Percentiles rank a stretch among this genome's conserved stretches.
Evolutionary conservation across 1,284 basidiomycete genomes (phyloP).

Genomic region (Cutaneotrichosporon curvatum): DNA sequence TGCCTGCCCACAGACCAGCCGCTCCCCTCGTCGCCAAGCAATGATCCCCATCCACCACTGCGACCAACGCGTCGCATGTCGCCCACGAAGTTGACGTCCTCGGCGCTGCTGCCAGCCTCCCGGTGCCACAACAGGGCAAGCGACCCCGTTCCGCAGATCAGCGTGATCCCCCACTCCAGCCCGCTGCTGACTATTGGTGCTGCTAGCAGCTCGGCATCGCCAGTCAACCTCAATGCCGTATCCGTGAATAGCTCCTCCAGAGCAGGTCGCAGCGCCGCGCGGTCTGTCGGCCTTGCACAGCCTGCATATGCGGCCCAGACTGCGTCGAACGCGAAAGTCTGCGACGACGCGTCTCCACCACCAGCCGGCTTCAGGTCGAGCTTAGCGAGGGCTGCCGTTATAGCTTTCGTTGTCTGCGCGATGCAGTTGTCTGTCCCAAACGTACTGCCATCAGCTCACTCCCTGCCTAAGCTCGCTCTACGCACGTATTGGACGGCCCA

Average conservation of each 20-base stretch:
- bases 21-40: slow-evolving; percentile 18
- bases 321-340: not conserved
- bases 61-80: not conserved
- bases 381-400: too few species aligned
- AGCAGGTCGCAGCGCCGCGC: slow-evolving; percentile 2
- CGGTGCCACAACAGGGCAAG: slow-evolving; percentile 10
- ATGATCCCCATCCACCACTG: slow-evolving; percentile 16
- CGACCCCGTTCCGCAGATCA: slow-evolving; percentile 17
- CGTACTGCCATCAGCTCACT: slow-evolving; percentile 5
- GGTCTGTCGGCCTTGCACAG: slow-evolving; percentile 13
- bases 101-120: not conserved
- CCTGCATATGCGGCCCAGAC: slow-evolving; percentile 17
- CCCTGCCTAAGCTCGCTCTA: too few species aligned
- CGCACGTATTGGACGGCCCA: slow-evolving; percentile 18
- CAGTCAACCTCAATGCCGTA: slow-evolving; percentile 6
- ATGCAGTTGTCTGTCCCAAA: too few species aligned
- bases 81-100: too few species aligned
- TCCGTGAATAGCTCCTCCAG: slow-evolving; percentile 1
- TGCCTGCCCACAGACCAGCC: slow-evolving; percentile 15
- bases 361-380: too few species aligned
- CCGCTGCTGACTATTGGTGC: slow-evolving; percentile 4
- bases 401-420: too few species aligned
- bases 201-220: slow-evolving; percentile 14
- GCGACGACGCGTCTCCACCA: too few species aligned
- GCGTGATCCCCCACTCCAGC: not conserved